Base-by-base conservation (phyloP, 352 stramenopile genomes). In the Phytophthora tubulina region DNA sequence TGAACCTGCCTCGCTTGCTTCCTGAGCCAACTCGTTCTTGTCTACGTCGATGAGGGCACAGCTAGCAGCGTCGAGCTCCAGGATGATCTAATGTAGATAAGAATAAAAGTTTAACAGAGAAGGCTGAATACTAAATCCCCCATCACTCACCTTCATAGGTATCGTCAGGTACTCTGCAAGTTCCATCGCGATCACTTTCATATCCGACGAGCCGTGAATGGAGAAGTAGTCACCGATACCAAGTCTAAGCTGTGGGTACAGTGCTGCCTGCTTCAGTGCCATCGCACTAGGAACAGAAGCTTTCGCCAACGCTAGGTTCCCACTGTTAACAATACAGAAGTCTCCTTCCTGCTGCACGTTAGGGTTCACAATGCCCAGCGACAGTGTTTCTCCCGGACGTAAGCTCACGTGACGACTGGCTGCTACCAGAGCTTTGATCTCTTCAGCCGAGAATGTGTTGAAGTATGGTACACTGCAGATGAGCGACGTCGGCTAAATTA, bases 391-490 rank as follows among this genome's bases (percentile, higher is more conserved):
- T 2, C 87, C 84, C 13, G 84, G 81, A 6, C 82, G 81, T 60
- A 93, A 63, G 35, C 68, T 69, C 35, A 84, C 70, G 0, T 75
- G 75, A 21, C 75, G 33, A 63, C 85, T 89, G 10, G 79, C 77
- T 10, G 72, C 67, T 9, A 89, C 85, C 17, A 94, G 53, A 39
- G 52, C 42, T 27, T 79, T 82, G 60, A 94, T 93, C 38, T 91
- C 76, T 0, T 73, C 75, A 9, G 80, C 72, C 2, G 79, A 83
- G 61, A 93, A 84, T 38, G 76, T 55, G 35, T 94, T 91, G 61
- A 94, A 94, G 68, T 90, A 89, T 15, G 87, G 87, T 3, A 94
- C 74, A 48, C 87, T 94, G 63, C 85, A 92, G 48, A 94, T 82
- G 27, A 94, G 59, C 54, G 87, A 94, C 38, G 80, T 74, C 1